Conservation (phyloP, 768 basidiomycete genomes). For the Terana coerulea region DNA sequence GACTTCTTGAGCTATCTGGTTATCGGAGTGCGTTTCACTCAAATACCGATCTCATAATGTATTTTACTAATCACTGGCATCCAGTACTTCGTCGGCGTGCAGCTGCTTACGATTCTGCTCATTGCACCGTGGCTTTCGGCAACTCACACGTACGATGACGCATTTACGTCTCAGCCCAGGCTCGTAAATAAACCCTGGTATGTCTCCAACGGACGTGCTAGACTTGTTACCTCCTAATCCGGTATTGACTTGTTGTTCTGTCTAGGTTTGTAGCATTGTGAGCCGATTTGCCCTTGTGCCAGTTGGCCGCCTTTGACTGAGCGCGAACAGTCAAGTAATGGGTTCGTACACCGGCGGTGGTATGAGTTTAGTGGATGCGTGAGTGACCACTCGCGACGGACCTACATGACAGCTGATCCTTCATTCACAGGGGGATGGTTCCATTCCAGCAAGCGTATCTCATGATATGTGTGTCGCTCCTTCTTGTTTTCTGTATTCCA, state of each 20-base stretch:
- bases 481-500: neutral
- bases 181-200: conserved; percentile 58
- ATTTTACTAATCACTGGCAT: conserved; percentile 28
- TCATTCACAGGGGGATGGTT: conserved; percentile 55
- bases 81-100: conserved; percentile 63
- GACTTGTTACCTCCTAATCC: neutral
- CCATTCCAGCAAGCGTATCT: conserved; percentile 66
- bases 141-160: conserved; percentile 42
- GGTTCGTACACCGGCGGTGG: conserved; percentile 66
- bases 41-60: neutral
- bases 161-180: conserved; percentile 46
- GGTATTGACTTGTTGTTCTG: neutral
- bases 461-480: conserved; percentile 47
- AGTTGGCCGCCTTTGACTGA: neutral
- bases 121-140: conserved; percentile 59
- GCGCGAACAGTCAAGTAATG: conserved; percentile 15
- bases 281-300: neutral
- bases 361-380: conserved; percentile 61
- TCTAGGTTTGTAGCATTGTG: conserved; percentile 23
- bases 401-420: too few relatives aligned
- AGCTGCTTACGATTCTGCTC: conserved; percentile 52
- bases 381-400: too few relatives aligned
- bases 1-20: conserved; percentile 47
- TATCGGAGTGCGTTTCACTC: conserved; percentile 34
- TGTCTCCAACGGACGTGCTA: neutral